These are phyloP conservation scores for Larix sibirica DNA, from an alignment of 83 land plant genomes.

Conservation along the genomic window DNA sequence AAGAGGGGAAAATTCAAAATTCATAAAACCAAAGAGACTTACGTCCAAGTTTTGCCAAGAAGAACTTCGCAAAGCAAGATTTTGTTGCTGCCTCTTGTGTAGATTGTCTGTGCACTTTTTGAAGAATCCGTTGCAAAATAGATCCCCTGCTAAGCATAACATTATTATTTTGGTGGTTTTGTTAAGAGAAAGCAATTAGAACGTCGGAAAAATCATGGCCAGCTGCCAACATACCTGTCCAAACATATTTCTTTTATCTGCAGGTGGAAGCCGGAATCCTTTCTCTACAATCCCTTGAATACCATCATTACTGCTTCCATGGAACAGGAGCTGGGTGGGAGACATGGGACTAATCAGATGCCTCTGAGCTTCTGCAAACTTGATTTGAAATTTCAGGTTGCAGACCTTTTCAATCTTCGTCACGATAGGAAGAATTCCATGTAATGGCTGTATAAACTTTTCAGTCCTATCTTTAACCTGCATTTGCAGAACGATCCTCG, in stretches of 20 bases:
- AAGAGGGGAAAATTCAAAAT: not conserved
- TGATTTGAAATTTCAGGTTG: not conserved
- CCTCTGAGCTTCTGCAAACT: not conserved
- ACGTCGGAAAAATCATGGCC: not conserved
- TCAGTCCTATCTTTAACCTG: slow-evolving; percentile 3
- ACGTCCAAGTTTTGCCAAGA: slow-evolving; percentile 16
- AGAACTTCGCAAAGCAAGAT: slow-evolving; percentile 10
- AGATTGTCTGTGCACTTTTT: slow-evolving; percentile 9
- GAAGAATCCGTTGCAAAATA: slow-evolving; percentile 20
- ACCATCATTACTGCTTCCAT: slow-evolving; percentile 12
- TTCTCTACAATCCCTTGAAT: not conserved
- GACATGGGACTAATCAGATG: not conserved
- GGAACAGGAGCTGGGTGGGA: slow-evolving; percentile 4
- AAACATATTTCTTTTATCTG: not conserved
- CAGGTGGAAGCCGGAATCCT: not conserved
- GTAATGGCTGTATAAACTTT: slow-evolving; percentile 4
- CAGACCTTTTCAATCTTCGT: not conserved
- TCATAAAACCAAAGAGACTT: not conserved
- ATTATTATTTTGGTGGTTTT: too few relatives aligned
- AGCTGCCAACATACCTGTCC: not conserved
- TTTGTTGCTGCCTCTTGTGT: slow-evolving; percentile 15
- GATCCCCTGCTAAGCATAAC: not conserved
- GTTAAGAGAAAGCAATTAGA: not conserved
- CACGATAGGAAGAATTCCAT: not conserved
- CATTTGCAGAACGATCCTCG: not conserved